A percentile compares a stretch with the other conserved stretches of the same genome.
Evolutionary conservation across 192 early-diverging fungal species (phyloP).

Genomic region (Coemansia sp.): DNA sequence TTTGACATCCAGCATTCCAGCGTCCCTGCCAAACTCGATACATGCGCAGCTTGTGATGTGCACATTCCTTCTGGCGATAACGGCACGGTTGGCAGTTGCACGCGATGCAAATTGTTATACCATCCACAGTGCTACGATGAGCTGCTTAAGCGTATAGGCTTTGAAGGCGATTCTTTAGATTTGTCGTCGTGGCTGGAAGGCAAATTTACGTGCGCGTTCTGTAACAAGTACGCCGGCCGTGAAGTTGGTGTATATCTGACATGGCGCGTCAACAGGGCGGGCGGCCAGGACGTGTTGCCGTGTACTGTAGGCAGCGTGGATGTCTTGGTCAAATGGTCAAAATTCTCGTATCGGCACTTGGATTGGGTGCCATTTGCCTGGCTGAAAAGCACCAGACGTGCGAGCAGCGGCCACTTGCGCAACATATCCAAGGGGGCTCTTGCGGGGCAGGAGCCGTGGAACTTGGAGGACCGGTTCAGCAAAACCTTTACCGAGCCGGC

Average conservation of each 20-base stretch:
- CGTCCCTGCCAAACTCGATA: background rate
- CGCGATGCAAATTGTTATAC: slow-evolving; percentile 13
- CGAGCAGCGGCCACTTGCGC: background rate
- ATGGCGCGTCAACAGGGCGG: slow-evolving; percentile 13
- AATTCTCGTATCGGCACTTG: slow-evolving; percentile 36
- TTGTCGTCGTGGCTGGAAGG: background rate
- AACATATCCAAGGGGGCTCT: slow-evolving; percentile 4
- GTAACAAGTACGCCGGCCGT: slow-evolving; percentile 9
- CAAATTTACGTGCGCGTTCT: slow-evolving; percentile 23
- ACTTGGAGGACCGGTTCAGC: slow-evolving; percentile 11
- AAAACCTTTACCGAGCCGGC: slow-evolving; percentile 4
- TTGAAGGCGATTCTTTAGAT: background rate
- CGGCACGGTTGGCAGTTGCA: background rate
- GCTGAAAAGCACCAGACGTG: slow-evolving; percentile 11
- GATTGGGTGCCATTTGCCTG: slow-evolving; percentile 44
- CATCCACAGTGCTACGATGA: slow-evolving; percentile 16
- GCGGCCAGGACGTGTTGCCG: background rate
- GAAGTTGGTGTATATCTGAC: slow-evolving; percentile 17
- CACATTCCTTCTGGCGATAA: background rate
- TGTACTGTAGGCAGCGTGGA: slow-evolving; percentile 12
- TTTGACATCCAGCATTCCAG: background rate
- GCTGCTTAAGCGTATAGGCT: slow-evolving; percentile 9
- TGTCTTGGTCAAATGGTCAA: slow-evolving; percentile 32
- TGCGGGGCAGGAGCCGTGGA: background rate
- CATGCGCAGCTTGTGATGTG: background rate